phyloP scores from a whole-genome alignment of 73 alveolate genomes.

The Uronychia setigera region DNA sequence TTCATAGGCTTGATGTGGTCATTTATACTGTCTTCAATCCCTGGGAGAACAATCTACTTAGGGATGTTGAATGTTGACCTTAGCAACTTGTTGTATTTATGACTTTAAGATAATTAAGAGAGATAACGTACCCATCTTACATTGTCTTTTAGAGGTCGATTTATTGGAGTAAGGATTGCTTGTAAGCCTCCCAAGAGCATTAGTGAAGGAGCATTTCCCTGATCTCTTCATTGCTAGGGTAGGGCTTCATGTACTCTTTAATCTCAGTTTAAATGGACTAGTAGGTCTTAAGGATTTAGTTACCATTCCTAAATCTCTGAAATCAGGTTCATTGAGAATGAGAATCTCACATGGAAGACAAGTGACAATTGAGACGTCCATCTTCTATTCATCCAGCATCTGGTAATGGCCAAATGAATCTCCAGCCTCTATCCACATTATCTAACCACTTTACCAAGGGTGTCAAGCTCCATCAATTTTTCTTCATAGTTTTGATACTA shows the following conservation, averaged over 20 bases:
- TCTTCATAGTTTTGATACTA: slow-evolving; percentile 43
- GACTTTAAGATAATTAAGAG: not conserved
- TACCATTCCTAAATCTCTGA: slow-evolving; percentile 3
- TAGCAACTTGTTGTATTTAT: not conserved
- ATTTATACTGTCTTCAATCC: not conserved
- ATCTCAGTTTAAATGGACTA: not conserved
- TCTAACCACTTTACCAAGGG: no score
- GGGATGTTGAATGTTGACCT: not conserved
- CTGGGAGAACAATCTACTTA: not conserved
- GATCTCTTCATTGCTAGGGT: not conserved
- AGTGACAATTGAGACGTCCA: slow-evolving; percentile 43
- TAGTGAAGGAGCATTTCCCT: not conserved
- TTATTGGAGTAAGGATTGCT: not conserved
- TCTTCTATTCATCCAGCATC: slow-evolving; percentile 23
- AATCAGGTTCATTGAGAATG: slow-evolving; percentile 59
- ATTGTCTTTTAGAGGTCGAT: not conserved
- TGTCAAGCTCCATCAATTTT: slow-evolving; percentile 61
- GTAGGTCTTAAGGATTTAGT: no score
- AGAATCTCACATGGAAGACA: slow-evolving; percentile 60
- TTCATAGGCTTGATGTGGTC: not conserved
- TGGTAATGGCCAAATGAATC: slow-evolving; percentile 63
- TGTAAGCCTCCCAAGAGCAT: not conserved
- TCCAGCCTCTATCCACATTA: no score
- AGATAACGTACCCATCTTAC: not conserved
- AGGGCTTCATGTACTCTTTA: not conserved